phyloP scores from a whole-genome alignment of 1,284 basidiomycete genomes.

The Mycena citricolor region DNA sequence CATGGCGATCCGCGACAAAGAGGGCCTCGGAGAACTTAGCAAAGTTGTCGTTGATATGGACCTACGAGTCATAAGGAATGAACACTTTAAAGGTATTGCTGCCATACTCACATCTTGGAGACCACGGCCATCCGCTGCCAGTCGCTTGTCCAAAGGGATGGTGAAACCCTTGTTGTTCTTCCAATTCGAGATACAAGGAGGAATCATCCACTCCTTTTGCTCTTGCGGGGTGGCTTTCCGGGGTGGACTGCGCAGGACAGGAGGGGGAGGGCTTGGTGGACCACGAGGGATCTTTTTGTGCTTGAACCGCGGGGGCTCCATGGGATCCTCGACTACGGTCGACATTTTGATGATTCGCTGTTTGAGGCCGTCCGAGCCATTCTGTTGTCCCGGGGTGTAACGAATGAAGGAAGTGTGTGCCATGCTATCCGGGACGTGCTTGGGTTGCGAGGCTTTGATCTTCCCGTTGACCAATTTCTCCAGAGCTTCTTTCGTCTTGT shows the following conservation, averaged over 20 bases:
- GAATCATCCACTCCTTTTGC: conserved; percentile 99
- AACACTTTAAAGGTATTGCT: conserved; percentile 5
- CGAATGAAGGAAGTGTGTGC: conserved; percentile 88
- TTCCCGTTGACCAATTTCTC: conserved; percentile 94
- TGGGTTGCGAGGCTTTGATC: conserved; percentile 96
- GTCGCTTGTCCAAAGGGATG: conserved; percentile 96
- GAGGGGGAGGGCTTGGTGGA: conserved; percentile 94
- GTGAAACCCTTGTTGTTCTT: conserved; percentile 99
- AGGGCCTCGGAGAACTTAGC: conserved; percentile 98
- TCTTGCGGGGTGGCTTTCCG: conserved; percentile 95
- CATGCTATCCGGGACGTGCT: conserved; percentile 77
- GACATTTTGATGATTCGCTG: conserved; percentile 99
- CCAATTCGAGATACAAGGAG: conserved; percentile 99
- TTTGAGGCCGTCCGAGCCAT: conserved; percentile 67
- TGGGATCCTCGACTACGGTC: conserved; percentile 93
- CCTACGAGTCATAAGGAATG: conserved; percentile 44
- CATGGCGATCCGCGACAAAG: conserved; percentile 96
- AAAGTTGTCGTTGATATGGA: conserved; percentile 99
- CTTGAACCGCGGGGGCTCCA: conserved; percentile 96
- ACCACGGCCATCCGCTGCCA: conserved; percentile 96
- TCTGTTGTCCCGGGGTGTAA: conserved; percentile 92
- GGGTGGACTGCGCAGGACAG: conserved; percentile 95
- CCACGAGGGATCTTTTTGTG: conserved; percentile 98
- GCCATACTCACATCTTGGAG: conserved; percentile 86
- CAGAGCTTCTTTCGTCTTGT: conserved; percentile 87